These are phyloP conservation scores for Oidiodendron maius DNA, from an alignment of 495 filamentous ascomycete species.

Conservation along the genomic window DNA sequence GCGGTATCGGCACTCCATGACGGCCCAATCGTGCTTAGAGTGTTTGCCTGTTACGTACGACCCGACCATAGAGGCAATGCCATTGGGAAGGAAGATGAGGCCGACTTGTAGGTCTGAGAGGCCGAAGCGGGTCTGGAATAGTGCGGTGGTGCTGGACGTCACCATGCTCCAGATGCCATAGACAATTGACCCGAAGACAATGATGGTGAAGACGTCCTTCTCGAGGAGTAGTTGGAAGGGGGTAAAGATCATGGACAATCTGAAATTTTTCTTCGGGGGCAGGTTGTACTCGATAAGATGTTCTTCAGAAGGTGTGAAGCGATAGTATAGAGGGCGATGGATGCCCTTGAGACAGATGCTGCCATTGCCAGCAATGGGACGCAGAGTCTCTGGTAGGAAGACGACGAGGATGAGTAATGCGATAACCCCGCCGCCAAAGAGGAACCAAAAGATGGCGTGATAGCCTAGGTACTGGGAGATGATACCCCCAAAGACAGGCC, in stretches of 20 bases:
- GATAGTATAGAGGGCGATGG: slow-evolving; percentile 12
- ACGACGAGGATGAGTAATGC: slow-evolving; percentile 36
- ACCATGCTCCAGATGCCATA: slow-evolving; percentile 52
- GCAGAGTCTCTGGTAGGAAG: slow-evolving; percentile 48
- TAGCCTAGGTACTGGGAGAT: slow-evolving; percentile 44
- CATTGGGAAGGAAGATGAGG: slow-evolving; percentile 52
- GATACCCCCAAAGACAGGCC: slow-evolving; percentile 48
- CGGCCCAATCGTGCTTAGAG: slow-evolving; percentile 45
- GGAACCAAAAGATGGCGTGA: slow-evolving; percentile 52
- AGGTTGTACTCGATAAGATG: neutral
- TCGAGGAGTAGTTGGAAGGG: slow-evolving; percentile 9
- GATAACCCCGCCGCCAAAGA: slow-evolving; percentile 38
- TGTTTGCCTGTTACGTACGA: slow-evolving; percentile 57
- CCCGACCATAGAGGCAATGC: slow-evolving; percentile 59
- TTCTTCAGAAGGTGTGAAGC: neutral
- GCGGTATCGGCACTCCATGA: slow-evolving; percentile 23
- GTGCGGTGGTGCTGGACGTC: slow-evolving; percentile 46
- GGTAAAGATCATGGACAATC: neutral
- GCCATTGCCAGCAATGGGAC: slow-evolving; percentile 50
- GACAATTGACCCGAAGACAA: slow-evolving; percentile 41
- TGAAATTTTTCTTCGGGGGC: slow-evolving; percentile 5
- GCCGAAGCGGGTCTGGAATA: slow-evolving; percentile 54
- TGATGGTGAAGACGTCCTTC: slow-evolving; percentile 28
- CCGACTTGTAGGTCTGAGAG: slow-evolving; percentile 59
- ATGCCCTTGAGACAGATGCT: slow-evolving; percentile 13